A percentile compares a stretch with the other conserved stretches of the same genome.
Conservation (phyloP, 148 eudicot genomes). For the Chenopodium suecicum region DNA sequence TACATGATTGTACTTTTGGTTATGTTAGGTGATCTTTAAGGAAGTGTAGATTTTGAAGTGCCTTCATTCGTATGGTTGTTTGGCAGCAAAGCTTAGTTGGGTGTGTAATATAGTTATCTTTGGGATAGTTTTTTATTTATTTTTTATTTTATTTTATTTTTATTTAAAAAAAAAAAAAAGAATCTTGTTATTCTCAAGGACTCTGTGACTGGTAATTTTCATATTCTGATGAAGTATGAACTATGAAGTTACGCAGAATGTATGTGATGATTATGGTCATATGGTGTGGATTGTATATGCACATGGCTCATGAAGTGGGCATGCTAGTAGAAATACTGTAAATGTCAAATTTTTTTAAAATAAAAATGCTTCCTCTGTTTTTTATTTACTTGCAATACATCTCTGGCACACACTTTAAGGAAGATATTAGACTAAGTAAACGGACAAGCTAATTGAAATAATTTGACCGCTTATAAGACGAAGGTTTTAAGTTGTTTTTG, state of each 20-base stretch:
- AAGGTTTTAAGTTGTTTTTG: no score
- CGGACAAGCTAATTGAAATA: no score
- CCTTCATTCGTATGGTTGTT: not conserved
- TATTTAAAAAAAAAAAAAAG: not conserved
- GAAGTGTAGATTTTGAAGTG: not conserved
- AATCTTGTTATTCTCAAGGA: not conserved
- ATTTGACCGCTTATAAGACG: no score
- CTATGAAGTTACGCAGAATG: not conserved
- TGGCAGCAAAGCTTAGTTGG: not conserved
- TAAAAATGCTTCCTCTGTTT: no score
- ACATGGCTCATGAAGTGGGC: not conserved
- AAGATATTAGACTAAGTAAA: no score
- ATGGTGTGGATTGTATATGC: not conserved
- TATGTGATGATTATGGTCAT: not conserved
- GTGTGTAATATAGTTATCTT: not conserved
- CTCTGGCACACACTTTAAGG: no score
- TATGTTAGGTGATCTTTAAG: not conserved
- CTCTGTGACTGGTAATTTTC: not conserved
- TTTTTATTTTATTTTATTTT: no score
- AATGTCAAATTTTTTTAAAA: not conserved
- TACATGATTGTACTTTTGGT: no score
- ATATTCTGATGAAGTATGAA: not conserved
- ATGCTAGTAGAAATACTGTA: not conserved
- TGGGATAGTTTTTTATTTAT: not conserved
- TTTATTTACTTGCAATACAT: no score